Evolutionary conservation across 1,284 basidiomycete species (phyloP).

Genomic region (Sporisorium graminicola): DNA sequence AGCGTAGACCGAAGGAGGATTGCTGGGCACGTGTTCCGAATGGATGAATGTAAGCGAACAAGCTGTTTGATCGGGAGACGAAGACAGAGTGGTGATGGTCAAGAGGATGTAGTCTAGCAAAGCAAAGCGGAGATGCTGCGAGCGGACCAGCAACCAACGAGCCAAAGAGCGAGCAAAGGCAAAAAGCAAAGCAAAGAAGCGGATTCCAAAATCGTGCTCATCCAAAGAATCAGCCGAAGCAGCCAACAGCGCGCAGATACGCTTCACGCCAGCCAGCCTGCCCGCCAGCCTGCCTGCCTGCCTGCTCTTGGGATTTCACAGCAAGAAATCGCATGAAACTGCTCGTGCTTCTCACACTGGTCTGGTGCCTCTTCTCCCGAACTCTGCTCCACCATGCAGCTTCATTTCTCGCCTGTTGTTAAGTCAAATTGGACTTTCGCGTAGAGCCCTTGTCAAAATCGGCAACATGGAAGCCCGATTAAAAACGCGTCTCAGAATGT

Average conservation of each 20-base stretch:
- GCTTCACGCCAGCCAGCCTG: too few species aligned
- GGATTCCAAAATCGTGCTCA: background rate
- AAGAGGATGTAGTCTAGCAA: background rate
- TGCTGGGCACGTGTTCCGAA: background rate
- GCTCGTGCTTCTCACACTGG: background rate
- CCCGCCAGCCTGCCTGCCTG: too few species aligned
- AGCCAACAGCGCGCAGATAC: background rate
- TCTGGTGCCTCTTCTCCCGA: background rate
- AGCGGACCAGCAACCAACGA: slow-evolving; percentile 1
- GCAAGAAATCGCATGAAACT: background rate
- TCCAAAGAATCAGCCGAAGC: too few species aligned
- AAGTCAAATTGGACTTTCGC: background rate
- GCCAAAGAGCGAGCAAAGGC: background rate
- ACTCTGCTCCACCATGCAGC: background rate
- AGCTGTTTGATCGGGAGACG: background rate
- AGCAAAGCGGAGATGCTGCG: background rate
- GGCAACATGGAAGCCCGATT: background rate
- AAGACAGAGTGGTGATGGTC: background rate
- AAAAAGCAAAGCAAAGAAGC: background rate
- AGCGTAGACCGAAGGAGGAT: background rate
- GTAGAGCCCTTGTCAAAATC: too few species aligned
- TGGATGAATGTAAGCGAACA: background rate
- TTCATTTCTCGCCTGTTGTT: background rate
- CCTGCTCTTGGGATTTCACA: too few species aligned
- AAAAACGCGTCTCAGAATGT: background rate